Evolutionary conservation across 2,329 filamentous ascomycete species (phyloP), one percentile per base, ranked within the genome.

Genomic region (Mycosphaerella arachidis): DNA sequence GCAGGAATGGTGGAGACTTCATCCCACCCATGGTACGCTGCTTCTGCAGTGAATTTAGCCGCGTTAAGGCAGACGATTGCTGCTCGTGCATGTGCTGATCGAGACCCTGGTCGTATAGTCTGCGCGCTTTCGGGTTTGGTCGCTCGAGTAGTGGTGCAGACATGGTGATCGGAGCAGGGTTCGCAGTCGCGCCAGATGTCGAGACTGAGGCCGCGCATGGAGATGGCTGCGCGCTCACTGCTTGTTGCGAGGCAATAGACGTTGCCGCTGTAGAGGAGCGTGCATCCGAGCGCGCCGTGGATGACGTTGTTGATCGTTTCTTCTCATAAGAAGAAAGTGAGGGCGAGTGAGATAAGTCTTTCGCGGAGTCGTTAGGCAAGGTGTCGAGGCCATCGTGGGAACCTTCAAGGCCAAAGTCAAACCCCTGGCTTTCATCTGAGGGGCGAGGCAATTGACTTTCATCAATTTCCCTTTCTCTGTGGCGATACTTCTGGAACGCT

Each of bases 211-310:
- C 72, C 43, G 67, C 71, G 9, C 72, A 69, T 5, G 73, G 76
- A 48, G 72, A 72, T 16, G 69, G 70, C 27, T 73, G 62, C 51
- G 76, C 66, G 8, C 75, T 74, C 45, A 68, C 72, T 12, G 73
- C 71, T 4, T 74, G 73, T 64, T 93, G 90, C 0, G 92, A 96
- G n/a, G 87, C 85, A 54, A 95, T 80, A 0, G 93, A 97, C 0
- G 92, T 97, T 3, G 91, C 92, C 6, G 92, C 90, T 1, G 92
- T 96, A 0, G 93, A 97, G 57, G 85, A 87, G 30, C 90, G 86
- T 29, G 85, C 84, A 43, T 86, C 82, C 0, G 85, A 86, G 6
- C 86, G 88, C 5, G 80, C 82, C 0, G 91, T 95, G 0, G 93
- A 97, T 1, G 89, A 94, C n/a, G 79, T 79, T 0, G 92, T 96